Base-by-base conservation (phyloP, 345 rosid genomes). In the Eutrema yunnanense region DNA sequence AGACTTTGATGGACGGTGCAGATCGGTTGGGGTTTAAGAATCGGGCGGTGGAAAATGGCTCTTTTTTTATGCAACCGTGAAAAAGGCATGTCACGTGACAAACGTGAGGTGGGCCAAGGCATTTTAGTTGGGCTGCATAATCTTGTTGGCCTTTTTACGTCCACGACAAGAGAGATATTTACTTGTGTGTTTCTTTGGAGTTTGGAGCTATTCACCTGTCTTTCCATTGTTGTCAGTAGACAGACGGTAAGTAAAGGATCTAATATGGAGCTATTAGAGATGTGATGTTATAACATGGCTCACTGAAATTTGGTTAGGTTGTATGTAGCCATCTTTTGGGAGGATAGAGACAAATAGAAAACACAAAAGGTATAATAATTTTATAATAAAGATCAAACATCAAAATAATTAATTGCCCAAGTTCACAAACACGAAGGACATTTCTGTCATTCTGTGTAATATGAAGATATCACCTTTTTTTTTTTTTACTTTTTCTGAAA, bases 51-150 rank as follows among this genome's bases (percentile, higher is more conserved):
- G 12, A 4, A 65, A 14, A 9, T 49, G 5, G 49, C 32, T 76
- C 53, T 9, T 8, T 54, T 14, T 14, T 70, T 46, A 8, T 68
- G 42, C 51, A 30, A 30, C n/a, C 42, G 65, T 57, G 59, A 52
- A 61, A 67, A 55, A 50, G 52, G 75, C 36, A 51, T 51, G 69
- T 61, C 75, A 71, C 62, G 75, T 71, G 75, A 71, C 53, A 40
- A 62, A 30, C 48, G 29, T 50, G 6, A 13, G 2, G 54, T 62
- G 68, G 69, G 69, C 75, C 75, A 51, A 41, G n/a, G 44, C 69
- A 16, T 62, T 51, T 41, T 62, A 62, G 62, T 72, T 62, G 54
- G 75, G 62, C 69, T 50, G 13, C 32, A 9, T 14, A 14, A 30
- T 67, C 42, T 22, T 44, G 55, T 55, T 22, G 63, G 46, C 53